Evolutionary conservation across 2,329 filamentous ascomycete species (phyloP).

Genomic region (Lojkania enalia): DNA sequence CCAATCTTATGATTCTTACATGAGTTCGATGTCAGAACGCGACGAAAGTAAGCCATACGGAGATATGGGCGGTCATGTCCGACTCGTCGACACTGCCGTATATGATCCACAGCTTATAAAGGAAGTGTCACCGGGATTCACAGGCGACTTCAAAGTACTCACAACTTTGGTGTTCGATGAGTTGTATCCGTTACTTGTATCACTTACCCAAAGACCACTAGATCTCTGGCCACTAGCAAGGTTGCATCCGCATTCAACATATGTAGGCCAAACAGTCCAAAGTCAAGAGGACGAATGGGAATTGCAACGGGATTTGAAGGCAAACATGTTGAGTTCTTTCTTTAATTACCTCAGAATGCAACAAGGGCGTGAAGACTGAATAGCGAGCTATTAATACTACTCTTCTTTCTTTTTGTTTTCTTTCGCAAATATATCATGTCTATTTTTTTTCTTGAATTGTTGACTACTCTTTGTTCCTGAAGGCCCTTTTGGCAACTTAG

Average conservation of each 20-base stretch:
- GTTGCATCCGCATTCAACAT: constrained; percentile 17
- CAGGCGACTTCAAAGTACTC: constrained; percentile 12
- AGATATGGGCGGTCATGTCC: constrained; percentile 13
- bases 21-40: neutral
- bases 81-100: constrained; percentile 12
- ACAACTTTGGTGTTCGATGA: constrained; percentile 16
- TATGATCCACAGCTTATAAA: constrained; percentile 8
- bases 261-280: constrained; percentile 18
- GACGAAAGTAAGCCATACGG: constrained; percentile 10
- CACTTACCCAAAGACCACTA: constrained; percentile 7
- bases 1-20: constrained; percentile 14
- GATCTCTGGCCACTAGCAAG: constrained; percentile 19
- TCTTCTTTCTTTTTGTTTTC: neutral
- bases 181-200: constrained; percentile 14
- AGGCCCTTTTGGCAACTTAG: neutral
- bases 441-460: neutral
- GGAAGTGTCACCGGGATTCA: constrained; percentile 9
- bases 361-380: neutral
- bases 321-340: neutral
- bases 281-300: constrained; percentile 20
- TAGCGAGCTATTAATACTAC: neutral
- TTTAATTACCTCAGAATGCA: neutral
- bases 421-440: neutral
- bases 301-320: constrained; percentile 1
- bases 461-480: neutral